Conservation (phyloP, 306 rosid species). For the Lupinus albus region DNA sequence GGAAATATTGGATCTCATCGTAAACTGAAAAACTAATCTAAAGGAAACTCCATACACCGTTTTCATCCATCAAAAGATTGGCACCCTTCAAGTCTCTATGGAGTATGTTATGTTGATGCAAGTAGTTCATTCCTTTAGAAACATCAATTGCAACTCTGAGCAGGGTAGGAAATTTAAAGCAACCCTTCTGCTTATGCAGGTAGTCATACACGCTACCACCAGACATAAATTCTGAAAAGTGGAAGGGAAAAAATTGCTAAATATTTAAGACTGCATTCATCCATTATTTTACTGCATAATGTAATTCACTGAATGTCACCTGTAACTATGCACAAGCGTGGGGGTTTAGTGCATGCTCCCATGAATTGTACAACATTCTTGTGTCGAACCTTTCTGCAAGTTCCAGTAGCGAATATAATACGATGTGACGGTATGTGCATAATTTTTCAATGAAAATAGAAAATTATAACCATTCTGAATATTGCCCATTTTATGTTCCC, state of each 20-base stretch:
- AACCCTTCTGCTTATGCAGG: constrained; percentile 89
- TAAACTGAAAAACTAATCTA: neutral
- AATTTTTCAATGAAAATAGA: neutral
- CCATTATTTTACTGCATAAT: constrained; percentile 17
- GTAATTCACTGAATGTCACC: constrained; percentile 53
- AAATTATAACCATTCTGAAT: constrained; percentile 4
- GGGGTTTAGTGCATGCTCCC: constrained; percentile 96
- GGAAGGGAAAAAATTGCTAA: constrained; percentile 37
- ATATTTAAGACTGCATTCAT: constrained; percentile 21
- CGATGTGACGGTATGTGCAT: neutral
- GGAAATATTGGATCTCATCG: constrained; percentile 13
- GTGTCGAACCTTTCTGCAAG: constrained; percentile 95
- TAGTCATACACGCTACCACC: constrained; percentile 99
- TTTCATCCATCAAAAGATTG: constrained; percentile 97
- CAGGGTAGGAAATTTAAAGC: constrained; percentile 80
- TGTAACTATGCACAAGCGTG: constrained; percentile 87
- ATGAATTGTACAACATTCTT: constrained; percentile 99
- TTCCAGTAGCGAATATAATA: constrained; percentile 39
- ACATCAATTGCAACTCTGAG: constrained; percentile 89
- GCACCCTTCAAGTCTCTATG: constrained; percentile 97
- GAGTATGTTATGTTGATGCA: constrained; percentile 94
- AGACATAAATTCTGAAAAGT: constrained; percentile 79
- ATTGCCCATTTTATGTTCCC: neutral
- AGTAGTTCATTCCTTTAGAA: constrained; percentile 95
- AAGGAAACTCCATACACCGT: constrained; percentile 60